Percentiles rank a stretch among this genome's conserved stretches.
Evolutionary conservation across 2,329 filamentous ascomycete species (phyloP).

Genomic region (Fusarium guadeloupense): DNA sequence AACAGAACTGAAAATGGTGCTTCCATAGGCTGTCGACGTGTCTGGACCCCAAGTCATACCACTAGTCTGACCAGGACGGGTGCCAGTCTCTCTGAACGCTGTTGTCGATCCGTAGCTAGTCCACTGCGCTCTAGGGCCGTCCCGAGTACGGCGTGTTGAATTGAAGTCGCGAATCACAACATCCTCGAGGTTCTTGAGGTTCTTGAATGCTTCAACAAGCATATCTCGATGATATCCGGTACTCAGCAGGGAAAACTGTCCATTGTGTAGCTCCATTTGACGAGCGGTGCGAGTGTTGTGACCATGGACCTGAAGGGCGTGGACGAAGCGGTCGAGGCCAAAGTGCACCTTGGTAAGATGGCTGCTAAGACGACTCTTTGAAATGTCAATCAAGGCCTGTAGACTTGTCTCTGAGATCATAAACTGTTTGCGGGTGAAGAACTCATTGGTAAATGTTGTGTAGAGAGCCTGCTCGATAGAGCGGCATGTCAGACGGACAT

Average conservation of each 20-base stretch:
- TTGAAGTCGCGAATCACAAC: constrained; percentile 69
- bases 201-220: constrained; percentile 64
- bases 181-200: constrained; percentile 63
- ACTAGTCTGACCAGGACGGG: constrained; percentile 21
- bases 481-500: constrained; percentile 65
- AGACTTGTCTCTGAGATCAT: constrained; percentile 68
- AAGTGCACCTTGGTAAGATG: constrained; percentile 52
- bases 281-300: constrained; percentile 18
- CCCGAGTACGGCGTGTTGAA: constrained; percentile 59
- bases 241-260: constrained; percentile 46
- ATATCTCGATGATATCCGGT: constrained; percentile 62
- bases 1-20: constrained; percentile 52
- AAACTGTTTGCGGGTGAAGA: constrained; percentile 73
- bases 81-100: constrained; percentile 48
- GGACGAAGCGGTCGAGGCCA: constrained; percentile 42
- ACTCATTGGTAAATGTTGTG: constrained; percentile 66
- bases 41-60: background rate
- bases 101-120: constrained; percentile 63
- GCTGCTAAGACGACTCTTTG: constrained; percentile 54
- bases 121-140: constrained; percentile 57
- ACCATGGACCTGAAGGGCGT: background rate
- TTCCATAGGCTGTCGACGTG: constrained; percentile 37
- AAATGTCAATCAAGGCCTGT: constrained; percentile 62
- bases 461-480: constrained; percentile 63
- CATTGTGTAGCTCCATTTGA: constrained; percentile 32